A percentile compares a stretch with the other conserved stretches of the same genome.
Evolutionary conservation across 2,329 filamentous ascomycete genomes (phyloP).

Genomic region (Nigrospora sphaerica): DNA sequence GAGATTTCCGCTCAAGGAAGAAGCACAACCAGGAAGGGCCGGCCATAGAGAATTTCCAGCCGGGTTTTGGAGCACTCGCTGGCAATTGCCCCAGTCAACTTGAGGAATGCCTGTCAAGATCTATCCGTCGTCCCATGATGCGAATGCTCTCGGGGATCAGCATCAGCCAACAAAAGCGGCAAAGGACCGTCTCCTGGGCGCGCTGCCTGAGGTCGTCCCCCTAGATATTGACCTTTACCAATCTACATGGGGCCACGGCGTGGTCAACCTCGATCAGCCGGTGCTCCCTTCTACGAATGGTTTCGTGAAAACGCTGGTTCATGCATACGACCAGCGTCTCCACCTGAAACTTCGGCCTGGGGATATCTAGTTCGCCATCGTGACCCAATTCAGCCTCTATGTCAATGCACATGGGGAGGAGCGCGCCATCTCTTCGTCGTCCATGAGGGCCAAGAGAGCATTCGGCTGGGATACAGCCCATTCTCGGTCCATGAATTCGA

Average conservation of each 20-base stretch:
- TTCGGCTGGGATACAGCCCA: not conserved
- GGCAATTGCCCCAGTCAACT: not conserved
- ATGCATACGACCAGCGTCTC: not conserved
- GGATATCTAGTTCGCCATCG: conserved; percentile 45
- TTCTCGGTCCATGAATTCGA: not conserved
- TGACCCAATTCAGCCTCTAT: conserved; percentile 38
- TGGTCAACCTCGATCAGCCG: not conserved
- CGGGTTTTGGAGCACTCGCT: no score
- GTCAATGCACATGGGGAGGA: conserved; percentile 38
- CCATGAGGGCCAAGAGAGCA: conserved; percentile 28
- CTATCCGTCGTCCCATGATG: not conserved
- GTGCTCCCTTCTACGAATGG: not conserved
- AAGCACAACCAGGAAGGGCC: no score
- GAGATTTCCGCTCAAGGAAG: no score
- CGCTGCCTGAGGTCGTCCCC: not conserved
- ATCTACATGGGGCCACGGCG: not conserved
- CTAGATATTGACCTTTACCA: not conserved
- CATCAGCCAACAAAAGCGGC: not conserved
- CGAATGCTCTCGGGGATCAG: not conserved
- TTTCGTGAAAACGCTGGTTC: not conserved
- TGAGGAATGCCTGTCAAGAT: not conserved
- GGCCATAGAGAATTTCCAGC: no score
- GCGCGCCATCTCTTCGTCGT: conserved; percentile 30
- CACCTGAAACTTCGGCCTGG: conserved; percentile 18
- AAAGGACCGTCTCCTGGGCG: not conserved